Evolutionary conservation across 768 basidiomycete genomes (phyloP).

Genomic region (Suillus alpinus): DNA sequence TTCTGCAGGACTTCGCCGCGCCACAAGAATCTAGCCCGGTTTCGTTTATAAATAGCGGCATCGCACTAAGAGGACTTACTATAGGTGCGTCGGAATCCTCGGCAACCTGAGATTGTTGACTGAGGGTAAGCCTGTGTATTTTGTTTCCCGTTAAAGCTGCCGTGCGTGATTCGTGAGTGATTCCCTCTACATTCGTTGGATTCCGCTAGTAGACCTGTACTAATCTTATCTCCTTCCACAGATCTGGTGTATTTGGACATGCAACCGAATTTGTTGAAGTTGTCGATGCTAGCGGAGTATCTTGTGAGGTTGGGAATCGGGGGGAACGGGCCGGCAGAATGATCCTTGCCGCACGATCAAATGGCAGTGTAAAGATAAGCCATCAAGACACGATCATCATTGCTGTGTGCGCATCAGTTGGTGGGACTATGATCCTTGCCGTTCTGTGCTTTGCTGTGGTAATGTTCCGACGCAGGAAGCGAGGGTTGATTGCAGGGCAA

Average conservation of each 20-base stretch:
- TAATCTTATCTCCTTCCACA: constrained; percentile 15
- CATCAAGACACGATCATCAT: constrained; percentile 9
- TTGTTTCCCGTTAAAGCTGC: constrained; percentile 27
- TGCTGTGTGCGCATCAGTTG: constrained; percentile 22
- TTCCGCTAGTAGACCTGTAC: background rate
- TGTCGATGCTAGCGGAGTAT: constrained; percentile 4
- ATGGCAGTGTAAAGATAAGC: constrained; percentile 1
- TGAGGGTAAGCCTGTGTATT: constrained; percentile 2
- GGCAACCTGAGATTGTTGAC: background rate
- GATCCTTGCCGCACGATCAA: background rate
- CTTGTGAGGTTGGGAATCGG: background rate
- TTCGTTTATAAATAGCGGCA: constrained; percentile 42
- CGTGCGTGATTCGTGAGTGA: constrained; percentile 42
- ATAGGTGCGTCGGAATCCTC: constrained; percentile 35
- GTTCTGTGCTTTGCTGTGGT: constrained; percentile 16
- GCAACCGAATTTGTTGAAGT: constrained; percentile 4
- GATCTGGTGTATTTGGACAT: constrained; percentile 36
- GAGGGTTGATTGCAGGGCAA: constrained; percentile 14
- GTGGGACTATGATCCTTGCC: constrained; percentile 16
- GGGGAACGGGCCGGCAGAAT: background rate
- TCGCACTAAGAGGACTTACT: constrained; percentile 22
- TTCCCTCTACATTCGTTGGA: background rate
- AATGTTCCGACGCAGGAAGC: constrained; percentile 15
- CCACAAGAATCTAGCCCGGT: constrained; percentile 33
- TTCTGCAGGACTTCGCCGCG: constrained; percentile 40